Conservation (phyloP, 495 filamentous ascomycete genomes). For the Neurospora discreta region DNA sequence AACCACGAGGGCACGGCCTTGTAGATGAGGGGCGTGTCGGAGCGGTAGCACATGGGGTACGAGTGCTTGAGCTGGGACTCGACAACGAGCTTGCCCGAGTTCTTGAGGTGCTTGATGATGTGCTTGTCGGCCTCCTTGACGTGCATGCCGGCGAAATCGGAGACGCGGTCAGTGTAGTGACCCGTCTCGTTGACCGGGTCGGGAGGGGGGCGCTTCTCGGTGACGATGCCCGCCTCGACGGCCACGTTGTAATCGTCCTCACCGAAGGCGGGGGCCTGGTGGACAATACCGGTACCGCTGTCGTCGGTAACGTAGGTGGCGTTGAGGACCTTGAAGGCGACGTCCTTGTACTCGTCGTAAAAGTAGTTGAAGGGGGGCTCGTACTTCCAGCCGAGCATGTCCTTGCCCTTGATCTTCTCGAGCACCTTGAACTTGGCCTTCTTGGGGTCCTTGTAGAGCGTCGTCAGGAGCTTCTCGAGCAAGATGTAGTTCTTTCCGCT, state of each 20-base stretch:
- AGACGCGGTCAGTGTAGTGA: conserved; percentile 66
- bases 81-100: conserved; percentile 67
- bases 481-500: conserved; percentile 80
- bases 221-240: conserved; percentile 65
- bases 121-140: conserved; percentile 92
- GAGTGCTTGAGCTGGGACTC: conserved; percentile 88
- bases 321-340: conserved; percentile 82
- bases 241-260: conserved; percentile 93
- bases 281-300: conserved; percentile 89
- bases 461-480: conserved; percentile 71
- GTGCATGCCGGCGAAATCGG: conserved; percentile 78
- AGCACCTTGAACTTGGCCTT: conserved; percentile 92
- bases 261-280: conserved; percentile 91
- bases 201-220: conserved; percentile 63
- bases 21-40: conserved; percentile 91
- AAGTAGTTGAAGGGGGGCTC: conserved; percentile 89
- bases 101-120: conserved; percentile 87
- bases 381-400: conserved; percentile 90
- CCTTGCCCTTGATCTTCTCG: conserved; percentile 68
- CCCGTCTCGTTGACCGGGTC: conserved; percentile 84
- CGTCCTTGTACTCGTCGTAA: conserved; percentile 87
- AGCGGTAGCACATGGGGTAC: conserved; percentile 92
- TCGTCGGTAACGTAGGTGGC: conserved; percentile 86
- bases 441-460: conserved; percentile 91
- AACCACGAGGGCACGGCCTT: conserved; percentile 94